These are phyloP conservation scores for Mycena pura DNA, from an alignment of 768 basidiomycete species.

Conservation along the genomic window DNA sequence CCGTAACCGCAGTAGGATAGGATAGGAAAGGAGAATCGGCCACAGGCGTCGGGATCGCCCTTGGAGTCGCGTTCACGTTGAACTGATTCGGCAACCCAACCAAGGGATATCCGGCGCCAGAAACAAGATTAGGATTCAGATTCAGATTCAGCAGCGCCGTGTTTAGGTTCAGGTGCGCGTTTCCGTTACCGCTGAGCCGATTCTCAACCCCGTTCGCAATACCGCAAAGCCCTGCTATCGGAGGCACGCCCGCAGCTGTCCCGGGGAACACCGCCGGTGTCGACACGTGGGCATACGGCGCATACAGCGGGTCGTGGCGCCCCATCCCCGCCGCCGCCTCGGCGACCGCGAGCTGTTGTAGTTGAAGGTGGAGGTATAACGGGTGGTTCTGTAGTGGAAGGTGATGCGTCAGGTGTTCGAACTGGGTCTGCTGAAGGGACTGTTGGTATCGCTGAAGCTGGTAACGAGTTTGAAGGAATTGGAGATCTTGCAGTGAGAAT, in stretches of 20 bases:
- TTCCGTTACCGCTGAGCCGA: background rate
- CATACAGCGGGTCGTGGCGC: constrained; percentile 21
- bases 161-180: background rate
- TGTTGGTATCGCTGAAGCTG: too few species aligned
- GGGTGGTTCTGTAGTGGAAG: background rate
- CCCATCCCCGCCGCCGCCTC: background rate
- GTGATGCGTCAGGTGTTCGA: too few species aligned
- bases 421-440: too few species aligned
- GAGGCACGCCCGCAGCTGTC: too few species aligned
- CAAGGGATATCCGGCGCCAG: background rate
- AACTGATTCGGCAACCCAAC: constrained; percentile 1
- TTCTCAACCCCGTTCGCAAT: background rate
- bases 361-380: background rate
- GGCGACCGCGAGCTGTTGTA: background rate
- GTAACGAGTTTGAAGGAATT: too few species aligned
- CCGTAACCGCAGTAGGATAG: too few species aligned
- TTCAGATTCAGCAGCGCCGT: background rate
- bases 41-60: background rate
- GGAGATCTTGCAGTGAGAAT: too few species aligned
- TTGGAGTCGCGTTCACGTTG: background rate
- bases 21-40: too few species aligned
- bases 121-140: background rate
- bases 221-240: constrained; percentile 7
- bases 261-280: background rate
- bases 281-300: constrained; percentile 14